Evolutionary conservation across 148 eudicot species (phyloP), one percentile per base, ranked within the genome.

Genomic region (Arbutus unedo): DNA sequence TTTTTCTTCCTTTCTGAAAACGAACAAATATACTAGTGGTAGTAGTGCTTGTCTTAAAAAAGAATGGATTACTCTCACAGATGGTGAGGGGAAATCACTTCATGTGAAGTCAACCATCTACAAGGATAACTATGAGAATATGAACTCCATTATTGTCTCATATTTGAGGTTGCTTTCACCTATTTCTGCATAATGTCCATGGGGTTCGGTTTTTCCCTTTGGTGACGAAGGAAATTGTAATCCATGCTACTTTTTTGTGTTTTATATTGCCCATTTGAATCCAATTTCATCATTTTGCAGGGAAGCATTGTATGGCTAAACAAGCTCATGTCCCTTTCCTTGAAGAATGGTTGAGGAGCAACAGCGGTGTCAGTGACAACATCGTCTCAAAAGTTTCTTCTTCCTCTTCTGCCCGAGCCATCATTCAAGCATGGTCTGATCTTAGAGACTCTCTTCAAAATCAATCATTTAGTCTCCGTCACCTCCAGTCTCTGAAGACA

Each of bases 381-480:
- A 85, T 78, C 43, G 80, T 73, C 82, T 85, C 85, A 15, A 81
- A 47, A 72, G 59, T 74, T 18, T 57, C 87, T 84, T 80, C 92
- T 82, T 79, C 87, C 43, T 81, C 91, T 62, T 90, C 95, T 55
- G 93, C 99, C 57, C 94, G 91, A 83, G 88, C 88, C 83, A 91
- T 96, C 64, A 93, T 94, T 81, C 94, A 93, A 88, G 92, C 96
- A 31, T 96, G 99, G 99, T 90, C 96, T 77, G 94, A 93, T 81
- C 96, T 94, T 77, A 92, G 99, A 85, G 90, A 89, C 78, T 92
- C 92, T 79, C 85, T 94, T 41, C 88, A 92, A 62, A 75, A 84
- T 66, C 86, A 83, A 43, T 55, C 86, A 8, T 97, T 97, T 81
- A 81, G 73, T 68, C 81, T 81, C 16, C 88, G 78, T 62, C 97